These are phyloP conservation scores for Tolypocladium paradoxum DNA, from an alignment of 2,329 filamentous ascomycete genomes.

Conservation along the genomic window DNA sequence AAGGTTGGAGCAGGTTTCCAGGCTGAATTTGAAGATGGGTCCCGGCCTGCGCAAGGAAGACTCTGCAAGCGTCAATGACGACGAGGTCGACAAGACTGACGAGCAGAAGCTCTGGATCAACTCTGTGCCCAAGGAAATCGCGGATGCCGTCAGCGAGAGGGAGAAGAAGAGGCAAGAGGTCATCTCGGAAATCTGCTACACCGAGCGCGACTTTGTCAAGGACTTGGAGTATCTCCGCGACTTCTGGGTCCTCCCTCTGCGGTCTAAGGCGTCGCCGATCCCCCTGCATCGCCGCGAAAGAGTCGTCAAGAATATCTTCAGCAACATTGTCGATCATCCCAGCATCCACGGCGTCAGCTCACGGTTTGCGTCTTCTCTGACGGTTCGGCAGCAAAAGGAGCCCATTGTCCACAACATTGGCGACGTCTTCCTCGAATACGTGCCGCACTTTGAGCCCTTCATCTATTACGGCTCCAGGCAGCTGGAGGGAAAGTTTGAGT, in stretches of 20 bases:
- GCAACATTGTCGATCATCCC: slow-evolving; percentile 77
- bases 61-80: slow-evolving; percentile 54
- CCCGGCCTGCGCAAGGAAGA: slow-evolving; percentile 66
- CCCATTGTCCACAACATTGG: slow-evolving; percentile 84
- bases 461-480: slow-evolving; percentile 95
- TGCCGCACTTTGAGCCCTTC: slow-evolving; percentile 88
- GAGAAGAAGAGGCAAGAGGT: slow-evolving; percentile 98
- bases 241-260: slow-evolving; percentile 94
- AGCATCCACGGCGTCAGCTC: slow-evolving; percentile 85
- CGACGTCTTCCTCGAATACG: slow-evolving; percentile 88
- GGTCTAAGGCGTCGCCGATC: slow-evolving; percentile 74
- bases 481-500: slow-evolving; percentile 93
- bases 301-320: slow-evolving; percentile 90
- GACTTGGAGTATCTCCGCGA: slow-evolving; percentile 94
- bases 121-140: slow-evolving; percentile 88
- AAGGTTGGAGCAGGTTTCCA: slow-evolving; percentile 85
- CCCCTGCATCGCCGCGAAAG: slow-evolving; percentile 78
- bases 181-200: slow-evolving; percentile 97
- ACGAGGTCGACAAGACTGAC: slow-evolving; percentile 73
- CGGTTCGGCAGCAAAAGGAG: slow-evolving; percentile 78
- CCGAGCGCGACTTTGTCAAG: slow-evolving; percentile 96
- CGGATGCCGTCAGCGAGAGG: slow-evolving; percentile 75
- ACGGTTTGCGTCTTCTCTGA: slow-evolving; percentile 76
- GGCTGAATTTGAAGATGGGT: slow-evolving; percentile 86
- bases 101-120: slow-evolving; percentile 99